Percentiles rank a stretch among this genome's conserved stretches.
Evolutionary conservation across 2,329 filamentous ascomycete species (phyloP).

Genomic region (Fusarium austroafricanum): DNA sequence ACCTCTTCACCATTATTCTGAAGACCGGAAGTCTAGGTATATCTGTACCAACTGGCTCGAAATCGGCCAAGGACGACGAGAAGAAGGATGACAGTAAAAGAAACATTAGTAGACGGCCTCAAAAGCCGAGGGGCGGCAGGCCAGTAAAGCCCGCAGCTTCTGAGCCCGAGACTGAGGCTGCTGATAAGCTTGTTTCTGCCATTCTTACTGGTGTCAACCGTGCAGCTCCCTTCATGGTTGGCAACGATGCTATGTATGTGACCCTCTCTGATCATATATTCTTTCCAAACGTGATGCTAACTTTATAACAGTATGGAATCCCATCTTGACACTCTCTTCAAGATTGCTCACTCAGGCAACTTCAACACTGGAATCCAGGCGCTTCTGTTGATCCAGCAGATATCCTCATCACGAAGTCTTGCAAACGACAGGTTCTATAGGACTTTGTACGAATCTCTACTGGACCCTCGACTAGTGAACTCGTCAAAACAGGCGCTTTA

Average conservation of each 20-base stretch:
- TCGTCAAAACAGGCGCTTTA: constrained; percentile 98
- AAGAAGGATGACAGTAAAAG: constrained; percentile 19
- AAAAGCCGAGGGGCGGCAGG: constrained; percentile 44
- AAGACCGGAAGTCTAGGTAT: constrained; percentile 65
- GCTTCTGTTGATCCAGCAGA: constrained; percentile 92
- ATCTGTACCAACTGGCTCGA: constrained; percentile 59
- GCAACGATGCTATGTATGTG: constrained; percentile 76
- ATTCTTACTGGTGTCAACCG: constrained; percentile 95
- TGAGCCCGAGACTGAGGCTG: constrained; percentile 73
- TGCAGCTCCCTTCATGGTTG: constrained; percentile 90
- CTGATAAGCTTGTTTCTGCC: constrained; percentile 92
- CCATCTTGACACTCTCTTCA: constrained; percentile 94
- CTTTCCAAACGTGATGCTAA: constrained; percentile 21
- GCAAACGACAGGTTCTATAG: constrained; percentile 93
- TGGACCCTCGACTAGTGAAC: constrained; percentile 87
- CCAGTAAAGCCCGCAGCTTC: constrained; percentile 41
- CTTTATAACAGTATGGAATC: constrained; percentile 72
- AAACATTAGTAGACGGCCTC: constrained; percentile 33
- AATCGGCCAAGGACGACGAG: constrained; percentile 50
- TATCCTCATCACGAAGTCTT: constrained; percentile 82
- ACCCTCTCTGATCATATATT: background rate
- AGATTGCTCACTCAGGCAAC: constrained; percentile 96
- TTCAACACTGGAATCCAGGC: constrained; percentile 99
- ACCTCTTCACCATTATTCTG: constrained; percentile 83
- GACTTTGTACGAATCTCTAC: constrained; percentile 92